These are phyloP conservation scores for Beauveria varroae DNA, from an alignment of 2,329 filamentous ascomycete species.

Conservation along the genomic window DNA sequence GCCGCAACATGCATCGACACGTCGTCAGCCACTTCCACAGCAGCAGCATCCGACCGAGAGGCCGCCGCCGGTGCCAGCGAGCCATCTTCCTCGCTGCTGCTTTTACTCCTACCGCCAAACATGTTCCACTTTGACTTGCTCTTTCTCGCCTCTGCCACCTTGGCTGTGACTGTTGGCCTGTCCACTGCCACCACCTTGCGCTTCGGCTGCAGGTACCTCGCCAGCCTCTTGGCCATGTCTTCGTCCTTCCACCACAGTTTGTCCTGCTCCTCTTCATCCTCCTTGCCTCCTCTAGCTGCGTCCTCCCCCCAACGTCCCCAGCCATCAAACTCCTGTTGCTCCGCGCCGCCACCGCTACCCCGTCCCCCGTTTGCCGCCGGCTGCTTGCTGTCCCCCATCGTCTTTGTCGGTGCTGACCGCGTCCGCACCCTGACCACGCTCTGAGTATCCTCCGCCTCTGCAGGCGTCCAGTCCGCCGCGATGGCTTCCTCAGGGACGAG, in stretches of 20 bases:
- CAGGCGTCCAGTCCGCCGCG: constrained; percentile 19
- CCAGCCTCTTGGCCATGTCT: constrained; percentile 30
- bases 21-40: constrained; percentile 7
- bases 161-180: constrained; percentile 20
- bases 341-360: background rate
- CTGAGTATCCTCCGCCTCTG: constrained; percentile 20
- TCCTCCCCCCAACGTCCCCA: constrained; percentile 32
- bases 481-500: constrained; percentile 31
- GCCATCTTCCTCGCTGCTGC: background rate
- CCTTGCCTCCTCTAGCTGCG: background rate
- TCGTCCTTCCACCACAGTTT: constrained; percentile 35
- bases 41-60: background rate
- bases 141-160: constrained; percentile 23
- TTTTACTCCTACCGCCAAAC: background rate
- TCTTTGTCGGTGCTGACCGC: background rate
- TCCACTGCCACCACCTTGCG: constrained; percentile 14
- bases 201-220: constrained; percentile 28
- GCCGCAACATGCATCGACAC: constrained; percentile 30
- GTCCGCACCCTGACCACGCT: constrained; percentile 19
- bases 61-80: background rate
- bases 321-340: constrained; percentile 28
- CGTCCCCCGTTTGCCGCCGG: background rate
- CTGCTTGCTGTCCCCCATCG: background rate
- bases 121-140: constrained; percentile 19
- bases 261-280: background rate